phyloP scores from a whole-genome alignment of 2,329 filamentous ascomycete species.

The Sarocladium kiliense region DNA sequence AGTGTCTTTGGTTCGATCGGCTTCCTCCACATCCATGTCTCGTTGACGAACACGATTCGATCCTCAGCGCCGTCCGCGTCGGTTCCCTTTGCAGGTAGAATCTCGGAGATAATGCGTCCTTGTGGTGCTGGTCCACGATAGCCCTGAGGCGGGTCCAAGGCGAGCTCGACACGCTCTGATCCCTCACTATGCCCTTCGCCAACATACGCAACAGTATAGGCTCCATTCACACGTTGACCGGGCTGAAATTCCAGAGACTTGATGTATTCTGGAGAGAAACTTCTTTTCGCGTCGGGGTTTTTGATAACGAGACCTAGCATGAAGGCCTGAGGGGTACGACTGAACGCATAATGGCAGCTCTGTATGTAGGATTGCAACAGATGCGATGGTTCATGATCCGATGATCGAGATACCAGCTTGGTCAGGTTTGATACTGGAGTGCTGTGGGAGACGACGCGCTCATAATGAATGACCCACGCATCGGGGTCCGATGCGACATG shows the following conservation, averaged over 20 bases:
- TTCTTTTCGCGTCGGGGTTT: constrained; percentile 15
- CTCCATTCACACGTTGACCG: constrained; percentile 26
- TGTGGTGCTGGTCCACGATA: constrained; percentile 18
- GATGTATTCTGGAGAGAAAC: constrained; percentile 21
- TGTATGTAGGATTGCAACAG: constrained; percentile 22
- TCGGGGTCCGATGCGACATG: neutral
- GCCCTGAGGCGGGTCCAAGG: constrained; percentile 18
- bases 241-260: constrained; percentile 15
- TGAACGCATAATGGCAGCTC: constrained; percentile 25
- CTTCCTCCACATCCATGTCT: constrained; percentile 34
- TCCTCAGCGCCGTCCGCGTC: neutral
- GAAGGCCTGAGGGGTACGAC: constrained; percentile 26
- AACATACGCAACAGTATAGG: constrained; percentile 23
- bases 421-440: constrained; percentile 13
- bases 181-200: constrained; percentile 8
- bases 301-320: constrained; percentile 20
- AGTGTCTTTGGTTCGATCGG: constrained; percentile 21
- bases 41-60: constrained; percentile 26
- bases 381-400: constrained; percentile 11
- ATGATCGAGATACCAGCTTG: neutral
- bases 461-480: constrained; percentile 21
- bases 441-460: constrained; percentile 21
- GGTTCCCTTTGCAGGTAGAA: neutral
- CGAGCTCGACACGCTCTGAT: constrained; percentile 23
- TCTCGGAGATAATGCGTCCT: constrained; percentile 20